A percentile compares a stretch with the other conserved stretches of the same genome.
These are phyloP conservation scores for Aphanoascus verrucosus DNA, from an alignment of 2,329 filamentous ascomycete species.

Conservation along the genomic window DNA sequence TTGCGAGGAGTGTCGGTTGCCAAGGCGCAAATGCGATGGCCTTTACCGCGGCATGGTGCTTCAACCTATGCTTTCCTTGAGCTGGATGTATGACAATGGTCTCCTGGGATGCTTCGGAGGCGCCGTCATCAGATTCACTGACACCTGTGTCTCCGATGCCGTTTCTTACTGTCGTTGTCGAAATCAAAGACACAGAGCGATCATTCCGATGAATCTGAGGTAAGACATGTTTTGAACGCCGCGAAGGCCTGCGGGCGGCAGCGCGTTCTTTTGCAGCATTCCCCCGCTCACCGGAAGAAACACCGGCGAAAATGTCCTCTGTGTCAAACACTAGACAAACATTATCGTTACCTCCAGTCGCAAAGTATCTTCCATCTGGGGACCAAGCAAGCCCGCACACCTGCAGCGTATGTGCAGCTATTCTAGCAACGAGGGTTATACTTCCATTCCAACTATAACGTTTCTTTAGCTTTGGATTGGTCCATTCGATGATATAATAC, in stretches of 20 bases:
- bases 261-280: neutral
- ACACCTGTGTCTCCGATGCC: neutral
- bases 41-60: conserved; percentile 81
- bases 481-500: conserved; percentile 86
- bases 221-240: neutral
- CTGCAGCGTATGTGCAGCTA: conserved; percentile 73
- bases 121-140: neutral
- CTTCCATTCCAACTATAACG: conserved; percentile 65
- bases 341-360: conserved; percentile 89
- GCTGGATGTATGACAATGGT: conserved; percentile 44
- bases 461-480: conserved; percentile 44
- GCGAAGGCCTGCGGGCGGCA: neutral
- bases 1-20: conserved; percentile 76
- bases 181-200: neutral
- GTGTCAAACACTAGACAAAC: conserved; percentile 70
- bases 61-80: conserved; percentile 59
- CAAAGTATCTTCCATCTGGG: conserved; percentile 61
- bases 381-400: conserved; percentile 93
- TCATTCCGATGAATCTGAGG: neutral
- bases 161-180: neutral
- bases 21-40: conserved; percentile 95
- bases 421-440: conserved; percentile 64
- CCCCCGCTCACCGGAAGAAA: neutral
- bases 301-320: conserved; percentile 39
- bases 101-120: conserved; percentile 11